These are phyloP conservation scores for Hypoxylon sp. DNA, from an alignment of 2,329 filamentous ascomycete species.

Conservation along the genomic window DNA sequence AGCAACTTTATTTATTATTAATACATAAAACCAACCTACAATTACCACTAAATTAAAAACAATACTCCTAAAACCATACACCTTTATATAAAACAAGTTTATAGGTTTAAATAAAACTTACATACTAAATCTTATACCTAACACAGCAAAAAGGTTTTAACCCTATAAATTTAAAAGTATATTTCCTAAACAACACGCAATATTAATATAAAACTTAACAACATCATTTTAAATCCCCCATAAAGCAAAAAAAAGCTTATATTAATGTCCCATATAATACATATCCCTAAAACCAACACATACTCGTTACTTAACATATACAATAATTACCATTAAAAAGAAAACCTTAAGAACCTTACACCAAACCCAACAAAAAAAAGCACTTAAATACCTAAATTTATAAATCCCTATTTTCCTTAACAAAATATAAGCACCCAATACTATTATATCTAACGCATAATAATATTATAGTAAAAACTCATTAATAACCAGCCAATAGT, in stretches of 20 bases:
- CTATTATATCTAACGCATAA: background rate
- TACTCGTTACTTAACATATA: background rate
- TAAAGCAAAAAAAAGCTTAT: no score
- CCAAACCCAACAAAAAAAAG: background rate
- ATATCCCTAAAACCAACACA: background rate
- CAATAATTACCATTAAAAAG: background rate
- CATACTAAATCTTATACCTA: background rate
- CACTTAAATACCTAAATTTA: background rate
- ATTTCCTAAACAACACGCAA: background rate
- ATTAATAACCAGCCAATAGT: slow-evolving; percentile 3
- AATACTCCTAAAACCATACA: background rate
- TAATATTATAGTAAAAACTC: background rate
- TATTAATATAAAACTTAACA: background rate
- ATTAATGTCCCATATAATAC: no score
- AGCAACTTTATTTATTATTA: background rate
- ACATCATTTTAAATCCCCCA: background rate
- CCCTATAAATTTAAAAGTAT: background rate
- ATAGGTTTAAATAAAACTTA: background rate
- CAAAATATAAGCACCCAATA: background rate
- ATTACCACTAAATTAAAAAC: background rate
- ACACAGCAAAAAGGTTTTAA: background rate
- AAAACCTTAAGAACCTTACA: background rate
- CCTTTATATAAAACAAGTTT: background rate
- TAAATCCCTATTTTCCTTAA: background rate
- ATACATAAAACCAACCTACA: background rate